These are phyloP conservation scores for Monilinia vaccinii-corymbosi DNA, from an alignment of 2,329 filamentous ascomycete genomes.

Conservation along the genomic window DNA sequence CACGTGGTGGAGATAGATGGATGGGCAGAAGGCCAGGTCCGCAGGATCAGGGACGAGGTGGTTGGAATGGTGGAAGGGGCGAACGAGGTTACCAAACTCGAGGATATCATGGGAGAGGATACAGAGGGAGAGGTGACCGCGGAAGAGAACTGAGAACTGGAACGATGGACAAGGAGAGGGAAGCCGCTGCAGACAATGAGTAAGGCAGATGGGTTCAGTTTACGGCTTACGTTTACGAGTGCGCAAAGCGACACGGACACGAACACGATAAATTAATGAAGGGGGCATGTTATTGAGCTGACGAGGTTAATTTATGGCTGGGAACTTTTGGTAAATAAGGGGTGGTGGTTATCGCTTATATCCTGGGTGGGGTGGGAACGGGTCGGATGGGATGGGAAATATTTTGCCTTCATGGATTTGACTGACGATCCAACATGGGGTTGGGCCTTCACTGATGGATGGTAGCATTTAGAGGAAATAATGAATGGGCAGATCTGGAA, in stretches of 20 bases:
- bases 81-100: conserved; percentile 1
- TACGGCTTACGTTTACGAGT: background rate
- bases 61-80: conserved; percentile 7
- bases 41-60: conserved; percentile 4
- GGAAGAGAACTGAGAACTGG: conserved; percentile 8
- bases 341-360: background rate
- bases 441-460: background rate
- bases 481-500: background rate
- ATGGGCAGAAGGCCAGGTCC: background rate
- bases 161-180: conserved; percentile 10
- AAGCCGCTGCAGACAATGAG: background rate
- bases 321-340: background rate
- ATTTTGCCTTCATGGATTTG: background rate
- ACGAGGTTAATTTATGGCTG: background rate
- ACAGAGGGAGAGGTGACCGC: conserved; percentile 10
- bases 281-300: background rate
- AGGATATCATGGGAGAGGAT: conserved; percentile 5
- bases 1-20: conserved; percentile 1
- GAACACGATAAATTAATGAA: background rate
- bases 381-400: background rate
- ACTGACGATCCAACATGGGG: background rate
- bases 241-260: background rate
- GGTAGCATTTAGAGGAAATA: background rate
- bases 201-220: background rate
- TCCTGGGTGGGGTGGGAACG: background rate